These are phyloP conservation scores for Backusella morwellensis DNA, from an alignment of 192 early-diverging fungal genomes.

Conservation along the genomic window DNA sequence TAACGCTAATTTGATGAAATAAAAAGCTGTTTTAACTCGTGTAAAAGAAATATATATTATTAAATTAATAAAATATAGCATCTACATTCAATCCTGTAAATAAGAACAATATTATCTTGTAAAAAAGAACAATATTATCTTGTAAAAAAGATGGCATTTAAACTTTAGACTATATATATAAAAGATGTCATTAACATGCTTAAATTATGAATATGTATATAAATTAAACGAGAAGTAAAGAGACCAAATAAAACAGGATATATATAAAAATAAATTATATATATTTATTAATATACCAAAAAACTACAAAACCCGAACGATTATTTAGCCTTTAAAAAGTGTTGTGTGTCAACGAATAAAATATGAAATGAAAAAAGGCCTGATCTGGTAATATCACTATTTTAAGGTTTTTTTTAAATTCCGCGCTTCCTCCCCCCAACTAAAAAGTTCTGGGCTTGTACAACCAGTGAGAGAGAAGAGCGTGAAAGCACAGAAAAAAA, in stretches of 20 bases:
- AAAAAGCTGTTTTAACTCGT: too few relatives aligned
- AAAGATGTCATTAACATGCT: not conserved
- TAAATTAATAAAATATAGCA: too few relatives aligned
- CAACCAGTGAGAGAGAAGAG: not conserved
- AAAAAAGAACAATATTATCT: too few relatives aligned
- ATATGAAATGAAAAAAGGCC: not conserved
- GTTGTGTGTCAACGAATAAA: too few relatives aligned
- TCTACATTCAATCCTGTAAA: too few relatives aligned
- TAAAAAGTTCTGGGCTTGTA: not conserved
- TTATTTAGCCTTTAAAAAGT: too few relatives aligned
- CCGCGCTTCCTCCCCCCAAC: not conserved
- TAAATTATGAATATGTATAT: not conserved
- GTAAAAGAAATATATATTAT: too few relatives aligned
- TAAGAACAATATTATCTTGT: too few relatives aligned
- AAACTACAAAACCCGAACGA: not conserved
- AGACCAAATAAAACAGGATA: too few relatives aligned
- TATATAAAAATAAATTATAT: not conserved
- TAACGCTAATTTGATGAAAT: not conserved
- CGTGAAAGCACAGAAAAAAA: not conserved
- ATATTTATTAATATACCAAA: not conserved
- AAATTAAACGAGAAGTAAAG: not conserved
- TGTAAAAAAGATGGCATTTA: too few relatives aligned
- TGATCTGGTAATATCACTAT: not conserved
- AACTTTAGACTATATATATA: too few relatives aligned
- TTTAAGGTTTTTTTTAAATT: not conserved